Evolutionary conservation across 148 eudicot species (phyloP).

Genomic region (Camellia granthamiana): DNA sequence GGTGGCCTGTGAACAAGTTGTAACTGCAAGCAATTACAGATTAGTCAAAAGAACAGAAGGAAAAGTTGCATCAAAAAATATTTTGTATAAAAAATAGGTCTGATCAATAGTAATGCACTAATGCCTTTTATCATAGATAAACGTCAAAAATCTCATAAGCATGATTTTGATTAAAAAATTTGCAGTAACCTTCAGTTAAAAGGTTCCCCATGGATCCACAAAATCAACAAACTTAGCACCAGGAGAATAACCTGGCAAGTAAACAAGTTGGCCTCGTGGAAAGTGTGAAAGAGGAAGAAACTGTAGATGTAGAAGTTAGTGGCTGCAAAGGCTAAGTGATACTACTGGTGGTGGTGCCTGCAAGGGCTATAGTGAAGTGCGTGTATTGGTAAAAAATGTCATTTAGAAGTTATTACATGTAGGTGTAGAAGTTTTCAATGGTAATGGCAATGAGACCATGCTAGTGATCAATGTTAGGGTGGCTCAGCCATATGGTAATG

Average conservation of each 20-base stretch:
- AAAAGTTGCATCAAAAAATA: background rate
- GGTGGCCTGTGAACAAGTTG: slow-evolving; percentile 44
- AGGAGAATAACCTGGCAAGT: background rate
- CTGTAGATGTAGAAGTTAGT: too few relatives aligned
- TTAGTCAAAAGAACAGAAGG: background rate
- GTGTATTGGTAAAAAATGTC: too few relatives aligned
- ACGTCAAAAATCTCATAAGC: background rate
- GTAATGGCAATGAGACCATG: background rate
- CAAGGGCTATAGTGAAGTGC: too few relatives aligned
- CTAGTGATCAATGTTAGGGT: too few relatives aligned
- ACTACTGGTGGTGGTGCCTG: too few relatives aligned
- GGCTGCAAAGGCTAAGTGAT: too few relatives aligned
- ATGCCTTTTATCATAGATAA: background rate
- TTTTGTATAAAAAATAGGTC: background rate
- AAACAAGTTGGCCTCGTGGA: background rate
- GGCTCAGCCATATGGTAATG: background rate
- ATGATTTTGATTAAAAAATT: background rate
- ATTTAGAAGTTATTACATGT: too few relatives aligned
- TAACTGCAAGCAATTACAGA: slow-evolving; percentile 39
- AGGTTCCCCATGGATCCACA: background rate
- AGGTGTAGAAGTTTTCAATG: background rate
- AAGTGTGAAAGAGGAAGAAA: background rate
- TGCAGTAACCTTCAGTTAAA: background rate
- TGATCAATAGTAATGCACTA: background rate
- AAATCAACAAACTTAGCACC: background rate